Conservation (phyloP, 2,329 filamentous ascomycete species). For the Paradendryphiella salina region DNA sequence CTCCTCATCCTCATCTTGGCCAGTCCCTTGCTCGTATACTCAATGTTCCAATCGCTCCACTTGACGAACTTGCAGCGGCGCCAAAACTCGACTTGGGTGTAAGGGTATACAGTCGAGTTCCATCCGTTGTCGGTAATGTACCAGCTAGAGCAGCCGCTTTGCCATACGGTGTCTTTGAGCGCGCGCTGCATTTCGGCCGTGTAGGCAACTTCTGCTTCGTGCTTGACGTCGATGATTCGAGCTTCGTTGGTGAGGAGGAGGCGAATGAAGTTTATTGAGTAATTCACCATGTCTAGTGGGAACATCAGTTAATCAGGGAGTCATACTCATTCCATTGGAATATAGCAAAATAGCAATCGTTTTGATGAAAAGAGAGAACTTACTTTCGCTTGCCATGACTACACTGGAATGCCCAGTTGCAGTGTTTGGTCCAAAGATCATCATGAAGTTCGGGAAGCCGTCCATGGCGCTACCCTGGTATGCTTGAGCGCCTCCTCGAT, state of each 20-base stretch:
- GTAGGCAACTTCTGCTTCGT: slow-evolving; percentile 72
- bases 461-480: slow-evolving; percentile 63
- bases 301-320: too few relatives aligned
- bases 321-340: too few relatives aligned
- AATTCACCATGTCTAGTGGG: slow-evolving; percentile 57
- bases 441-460: slow-evolving; percentile 64
- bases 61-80: slow-evolving; percentile 57
- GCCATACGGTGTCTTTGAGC: slow-evolving; percentile 58
- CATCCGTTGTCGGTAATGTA: slow-evolving; percentile 75
- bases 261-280: slow-evolving; percentile 61
- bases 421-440: slow-evolving; percentile 66
- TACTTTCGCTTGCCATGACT: slow-evolving; percentile 61
- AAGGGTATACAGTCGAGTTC: slow-evolving; percentile 71
- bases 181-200: slow-evolving; percentile 49
- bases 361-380: not conserved
- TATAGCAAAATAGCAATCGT: not conserved
- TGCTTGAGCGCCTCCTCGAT: slow-evolving; percentile 63
- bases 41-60: slow-evolving; percentile 59
- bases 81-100: slow-evolving; percentile 56
- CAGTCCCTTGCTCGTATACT: slow-evolving; percentile 55
- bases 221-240: slow-evolving; percentile 85
- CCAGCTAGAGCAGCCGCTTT: slow-evolving; percentile 61
- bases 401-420: slow-evolving; percentile 64
- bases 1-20: slow-evolving; percentile 33
- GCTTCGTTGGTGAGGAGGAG: slow-evolving; percentile 80